Evolutionary conservation across 2,329 filamentous ascomycete species (phyloP).

Genomic region (Phyllosticta citrichinensis): DNA sequence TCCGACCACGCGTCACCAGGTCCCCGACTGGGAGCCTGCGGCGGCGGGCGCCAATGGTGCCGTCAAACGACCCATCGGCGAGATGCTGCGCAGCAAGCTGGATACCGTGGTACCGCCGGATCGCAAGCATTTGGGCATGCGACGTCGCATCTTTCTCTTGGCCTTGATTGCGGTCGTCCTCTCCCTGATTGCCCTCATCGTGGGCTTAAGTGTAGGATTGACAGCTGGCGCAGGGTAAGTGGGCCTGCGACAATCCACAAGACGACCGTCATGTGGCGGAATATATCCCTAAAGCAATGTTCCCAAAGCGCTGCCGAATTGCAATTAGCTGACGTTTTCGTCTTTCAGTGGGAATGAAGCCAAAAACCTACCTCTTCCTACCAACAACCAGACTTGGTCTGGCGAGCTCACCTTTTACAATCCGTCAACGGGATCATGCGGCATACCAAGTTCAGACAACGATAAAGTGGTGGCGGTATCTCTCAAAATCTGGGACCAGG

Average conservation of each 20-base stretch:
- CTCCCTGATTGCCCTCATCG: constrained; percentile 1
- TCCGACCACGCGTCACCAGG: not conserved
- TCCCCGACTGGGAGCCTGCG: constrained; percentile 8
- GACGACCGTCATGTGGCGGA: not conserved
- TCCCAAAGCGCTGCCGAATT: not conserved
- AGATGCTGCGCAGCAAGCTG: constrained; percentile 2
- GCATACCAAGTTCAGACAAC: constrained; percentile 40
- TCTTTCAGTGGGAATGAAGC: not conserved
- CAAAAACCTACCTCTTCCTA: constrained; percentile 7
- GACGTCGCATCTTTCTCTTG: constrained; percentile 2
- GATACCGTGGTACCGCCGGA: not conserved
- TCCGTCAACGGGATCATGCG: constrained; percentile 60
- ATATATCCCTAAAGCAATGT: too few species aligned
- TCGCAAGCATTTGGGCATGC: not conserved
- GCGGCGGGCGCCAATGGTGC: not conserved
- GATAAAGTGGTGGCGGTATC: constrained; percentile 60
- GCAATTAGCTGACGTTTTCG: not conserved
- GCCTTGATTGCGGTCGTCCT: not conserved
- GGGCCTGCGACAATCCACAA: not conserved
- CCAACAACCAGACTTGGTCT: constrained; percentile 16
- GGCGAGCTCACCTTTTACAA: constrained; percentile 63
- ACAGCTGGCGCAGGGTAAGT: not conserved
- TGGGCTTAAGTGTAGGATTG: constrained; percentile 3
- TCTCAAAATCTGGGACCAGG: constrained; percentile 55
- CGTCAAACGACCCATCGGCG: not conserved